These are phyloP conservation scores for Candida gorgasii DNA, from an alignment of 805 yeast genomes.

Conservation along the genomic window DNA sequence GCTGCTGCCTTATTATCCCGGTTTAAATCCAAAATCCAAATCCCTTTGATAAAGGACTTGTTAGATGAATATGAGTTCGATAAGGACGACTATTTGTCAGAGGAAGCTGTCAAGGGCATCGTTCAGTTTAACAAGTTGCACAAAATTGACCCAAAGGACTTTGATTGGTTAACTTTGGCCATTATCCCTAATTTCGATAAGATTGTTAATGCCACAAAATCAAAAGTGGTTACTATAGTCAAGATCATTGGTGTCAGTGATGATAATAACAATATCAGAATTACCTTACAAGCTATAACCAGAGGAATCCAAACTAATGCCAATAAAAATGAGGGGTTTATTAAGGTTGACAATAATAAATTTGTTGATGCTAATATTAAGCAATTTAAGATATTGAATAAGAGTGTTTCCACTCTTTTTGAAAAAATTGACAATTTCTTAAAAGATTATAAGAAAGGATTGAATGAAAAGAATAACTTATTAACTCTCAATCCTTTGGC, in stretches of 20 bases:
- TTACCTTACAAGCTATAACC: slow-evolving; percentile 51
- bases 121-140: slow-evolving; percentile 18
- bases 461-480: slow-evolving; percentile 31
- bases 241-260: slow-evolving; percentile 49
- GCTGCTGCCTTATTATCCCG: slow-evolving; percentile 50
- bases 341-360: slow-evolving; percentile 28
- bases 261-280: slow-evolving; percentile 41
- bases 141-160: slow-evolving; percentile 15
- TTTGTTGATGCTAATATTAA: slow-evolving; percentile 12
- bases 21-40: slow-evolving; percentile 31
- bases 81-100: slow-evolving; percentile 25
- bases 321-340: slow-evolving; percentile 25
- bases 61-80: slow-evolving; percentile 38
- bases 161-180: slow-evolving; percentile 41
- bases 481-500: slow-evolving; percentile 61
- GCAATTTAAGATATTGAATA: slow-evolving; percentile 22
- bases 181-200: slow-evolving; percentile 33
- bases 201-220: slow-evolving; percentile 20
- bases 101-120: slow-evolving; percentile 34
- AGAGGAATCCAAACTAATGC: slow-evolving; percentile 33
- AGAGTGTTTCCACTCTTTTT: slow-evolving; percentile 25
- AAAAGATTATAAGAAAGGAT: slow-evolving; percentile 36
- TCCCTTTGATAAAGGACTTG: slow-evolving; percentile 31
- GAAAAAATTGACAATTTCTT: slow-evolving; percentile 41
- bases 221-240: slow-evolving; percentile 42